Base-by-base conservation (phyloP, 1,284 basidiomycete species). In the Dichomitus squalens region DNA sequence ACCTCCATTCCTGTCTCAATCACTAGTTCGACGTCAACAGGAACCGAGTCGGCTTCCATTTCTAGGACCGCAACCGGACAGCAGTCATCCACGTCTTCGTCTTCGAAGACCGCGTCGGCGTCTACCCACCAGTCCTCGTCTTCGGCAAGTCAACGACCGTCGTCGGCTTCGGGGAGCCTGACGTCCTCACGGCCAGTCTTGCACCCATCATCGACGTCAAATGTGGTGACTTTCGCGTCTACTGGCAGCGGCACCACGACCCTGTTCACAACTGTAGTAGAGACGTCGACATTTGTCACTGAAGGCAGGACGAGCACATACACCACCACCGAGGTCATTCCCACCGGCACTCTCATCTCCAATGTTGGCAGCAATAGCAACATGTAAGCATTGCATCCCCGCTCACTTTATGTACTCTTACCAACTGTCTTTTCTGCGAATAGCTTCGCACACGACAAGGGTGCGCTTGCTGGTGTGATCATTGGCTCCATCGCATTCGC, bases 401-500 rank as follows among this genome's bases (percentile, higher is more conserved):
- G n/a, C n/a, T n/a, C n/a, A n/a, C n/a, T n/a, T n/a, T 31, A 33
- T 21, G 3, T 11, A 46, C 14, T 4, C 16, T 23, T 14, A 5
- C 14, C 35, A 29, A 20, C 29, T 33, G 11, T 31, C 29, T 4
- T 20, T 2, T 14, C 2, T 14, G 7, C n/a, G 18, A 20, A 12
- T 49, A 71, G 68, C 8, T 66, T 71, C 33, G 55, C 59, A 2
- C 66, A 65, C 31, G 59, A 68, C 51, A 62, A 61, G 34, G 70
- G 70, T 7, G 70, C 69, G 11, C 62, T 71, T 16, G 68, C 66
- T 1, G 70, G 70, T 0, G 53, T 72, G 20, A 60, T 68, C n/a
- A 38, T 72, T 25, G 70, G 69, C 12, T 55, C 59, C 33, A 48
- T 67, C 20, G 68, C 66, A 5, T 65, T 69, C 49, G 55, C 64